Evolutionary conservation across 192 early-diverging fungal species (phyloP).

Genomic region (Linnemannia elongata): DNA sequence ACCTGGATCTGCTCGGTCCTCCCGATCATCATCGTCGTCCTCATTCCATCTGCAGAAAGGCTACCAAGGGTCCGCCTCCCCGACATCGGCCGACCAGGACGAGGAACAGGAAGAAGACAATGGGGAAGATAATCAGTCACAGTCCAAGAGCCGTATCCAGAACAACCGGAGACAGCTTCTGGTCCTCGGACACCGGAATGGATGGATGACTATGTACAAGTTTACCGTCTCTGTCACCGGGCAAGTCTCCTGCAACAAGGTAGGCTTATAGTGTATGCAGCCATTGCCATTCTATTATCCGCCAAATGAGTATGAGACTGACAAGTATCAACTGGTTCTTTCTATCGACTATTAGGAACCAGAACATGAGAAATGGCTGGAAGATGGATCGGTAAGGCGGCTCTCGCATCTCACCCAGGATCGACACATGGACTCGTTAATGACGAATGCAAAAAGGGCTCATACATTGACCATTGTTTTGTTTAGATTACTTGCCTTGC

Average conservation of each 20-base stretch:
- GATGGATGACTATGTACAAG: slow-evolving; percentile 47
- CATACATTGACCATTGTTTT: neutral
- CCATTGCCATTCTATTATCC: too few relatives aligned
- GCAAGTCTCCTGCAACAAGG: slow-evolving; percentile 45
- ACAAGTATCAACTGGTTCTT: neutral
- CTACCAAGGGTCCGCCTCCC: neutral
- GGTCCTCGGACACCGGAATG: slow-evolving; percentile 45
- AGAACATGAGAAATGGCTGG: slow-evolving; percentile 21
- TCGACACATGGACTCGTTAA: neutral
- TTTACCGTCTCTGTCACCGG: slow-evolving; percentile 46
- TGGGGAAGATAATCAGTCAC: neutral
- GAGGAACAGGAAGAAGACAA: slow-evolving; percentile 27
- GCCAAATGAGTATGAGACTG: neutral
- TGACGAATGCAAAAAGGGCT: neutral
- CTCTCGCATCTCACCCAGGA: neutral
- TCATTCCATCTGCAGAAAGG: slow-evolving; percentile 27
- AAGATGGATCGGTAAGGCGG: slow-evolving; percentile 27
- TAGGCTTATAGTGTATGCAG: neutral
- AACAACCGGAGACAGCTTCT: slow-evolving; percentile 52
- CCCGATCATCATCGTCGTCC: slow-evolving; percentile 33
- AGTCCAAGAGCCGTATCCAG: slow-evolving; percentile 15
- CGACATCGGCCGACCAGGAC: slow-evolving; percentile 24
- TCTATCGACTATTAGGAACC: slow-evolving; percentile 10
- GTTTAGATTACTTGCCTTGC: slow-evolving; percentile 45
- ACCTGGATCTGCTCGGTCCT: slow-evolving; percentile 42